phyloP scores from a whole-genome alignment of 2,329 filamentous ascomycete genomes.

The Trichoderma atroviride region DNA sequence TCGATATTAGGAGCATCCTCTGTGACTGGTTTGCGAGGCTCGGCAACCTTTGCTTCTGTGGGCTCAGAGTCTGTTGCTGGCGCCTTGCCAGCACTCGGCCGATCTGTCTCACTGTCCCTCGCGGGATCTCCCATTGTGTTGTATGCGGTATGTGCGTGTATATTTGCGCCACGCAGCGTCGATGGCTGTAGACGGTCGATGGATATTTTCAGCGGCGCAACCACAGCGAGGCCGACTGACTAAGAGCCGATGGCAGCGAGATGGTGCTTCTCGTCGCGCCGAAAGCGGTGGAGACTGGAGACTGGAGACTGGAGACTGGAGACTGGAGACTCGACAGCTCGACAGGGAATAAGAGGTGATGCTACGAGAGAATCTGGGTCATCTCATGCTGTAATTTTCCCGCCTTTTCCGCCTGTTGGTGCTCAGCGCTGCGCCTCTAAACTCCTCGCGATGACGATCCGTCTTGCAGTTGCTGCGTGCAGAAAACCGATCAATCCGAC shows the following conservation, averaged over 20 bases:
- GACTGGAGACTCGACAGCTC: background rate
- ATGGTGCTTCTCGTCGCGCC: background rate
- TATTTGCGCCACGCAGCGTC: background rate
- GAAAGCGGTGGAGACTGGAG: background rate
- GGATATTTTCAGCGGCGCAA: background rate
- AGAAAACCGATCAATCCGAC: background rate
- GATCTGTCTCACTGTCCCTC: background rate
- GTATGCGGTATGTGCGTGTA: background rate
- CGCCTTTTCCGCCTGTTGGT: background rate
- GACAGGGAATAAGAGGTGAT: background rate
- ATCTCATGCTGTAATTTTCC: background rate
- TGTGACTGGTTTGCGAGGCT: slow-evolving; percentile 7
- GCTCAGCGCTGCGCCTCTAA: background rate
- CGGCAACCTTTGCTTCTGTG: slow-evolving; percentile 13
- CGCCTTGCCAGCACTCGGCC: slow-evolving; percentile 8
- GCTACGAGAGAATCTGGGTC: too few relatives aligned
- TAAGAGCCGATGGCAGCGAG: background rate
- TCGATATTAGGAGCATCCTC: slow-evolving; percentile 19
- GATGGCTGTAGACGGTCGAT: background rate
- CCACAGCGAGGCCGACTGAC: background rate
- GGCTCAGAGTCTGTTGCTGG: slow-evolving; percentile 7
- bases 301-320: background rate
- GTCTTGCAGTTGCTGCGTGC: background rate
- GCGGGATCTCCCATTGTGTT: slow-evolving; percentile 19
- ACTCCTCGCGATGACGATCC: background rate